A percentile compares a stretch with the other conserved stretches of the same genome.
Evolutionary conservation across 139 green algal species (phyloP).

Genomic region (Auxenochlorella pyrenoidosa): DNA sequence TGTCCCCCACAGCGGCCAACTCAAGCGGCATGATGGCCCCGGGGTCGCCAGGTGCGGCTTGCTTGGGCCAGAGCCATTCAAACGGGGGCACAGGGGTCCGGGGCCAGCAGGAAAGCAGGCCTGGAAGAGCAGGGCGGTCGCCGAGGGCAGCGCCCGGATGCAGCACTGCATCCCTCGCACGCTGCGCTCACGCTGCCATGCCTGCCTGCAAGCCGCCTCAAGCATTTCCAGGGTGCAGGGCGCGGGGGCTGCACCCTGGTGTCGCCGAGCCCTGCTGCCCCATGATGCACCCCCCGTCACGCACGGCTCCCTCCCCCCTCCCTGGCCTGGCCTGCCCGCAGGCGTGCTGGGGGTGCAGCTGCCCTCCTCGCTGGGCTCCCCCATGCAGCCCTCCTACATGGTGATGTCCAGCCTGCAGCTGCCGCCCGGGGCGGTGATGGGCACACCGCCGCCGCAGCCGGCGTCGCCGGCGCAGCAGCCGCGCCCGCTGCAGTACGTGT

Average conservation of each 20-base stretch:
- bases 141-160: no score
- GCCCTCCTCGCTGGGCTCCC: not conserved
- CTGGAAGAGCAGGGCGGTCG: no score
- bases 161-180: no score
- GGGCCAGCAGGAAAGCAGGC: no score
- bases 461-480: not conserved
- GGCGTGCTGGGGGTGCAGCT: conserved; percentile 6
- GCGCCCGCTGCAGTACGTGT: conserved; percentile 15
- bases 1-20: not conserved
- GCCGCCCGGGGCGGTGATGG: not conserved
- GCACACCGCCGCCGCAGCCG: not conserved
- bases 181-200: no score
- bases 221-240: not conserved
- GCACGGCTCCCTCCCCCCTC: not conserved
- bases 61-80: no score
- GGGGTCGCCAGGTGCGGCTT: conserved; percentile 8
- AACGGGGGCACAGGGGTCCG: no score
- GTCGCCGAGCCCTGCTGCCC: not conserved
- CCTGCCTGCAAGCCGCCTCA: no score
- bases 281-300: not conserved
- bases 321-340: not conserved
- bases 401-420: conserved; percentile 1
- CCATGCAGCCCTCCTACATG: not conserved
- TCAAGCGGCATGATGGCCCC: not conserved
- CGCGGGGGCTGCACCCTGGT: not conserved